Evolutionary conservation across 2,329 filamentous ascomycete species (phyloP).

Genomic region (Penicillium occitanis): DNA sequence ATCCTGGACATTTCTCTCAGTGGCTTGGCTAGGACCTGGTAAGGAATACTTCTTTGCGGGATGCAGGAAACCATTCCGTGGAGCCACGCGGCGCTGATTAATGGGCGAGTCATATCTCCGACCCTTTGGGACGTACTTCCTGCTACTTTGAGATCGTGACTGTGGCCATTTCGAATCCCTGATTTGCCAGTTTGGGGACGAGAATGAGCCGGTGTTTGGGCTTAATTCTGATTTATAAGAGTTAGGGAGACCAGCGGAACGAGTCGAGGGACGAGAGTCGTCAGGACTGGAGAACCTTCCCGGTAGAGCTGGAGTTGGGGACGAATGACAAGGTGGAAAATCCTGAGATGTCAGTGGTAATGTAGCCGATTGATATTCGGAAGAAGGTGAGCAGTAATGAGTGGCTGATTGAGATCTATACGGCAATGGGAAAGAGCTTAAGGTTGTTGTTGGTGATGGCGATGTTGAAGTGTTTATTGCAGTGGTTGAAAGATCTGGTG

Average conservation of each 20-base stretch:
- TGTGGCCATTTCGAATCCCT: conserved; percentile 14
- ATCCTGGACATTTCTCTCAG: not conserved
- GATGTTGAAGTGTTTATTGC: not conserved
- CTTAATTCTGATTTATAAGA: not conserved
- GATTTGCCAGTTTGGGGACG: not conserved
- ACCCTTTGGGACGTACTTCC: not conserved
- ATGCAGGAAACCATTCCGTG: not conserved
- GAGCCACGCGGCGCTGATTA: conserved; percentile 2
- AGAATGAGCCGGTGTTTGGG: not conserved
- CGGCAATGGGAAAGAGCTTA: conserved; percentile 19
- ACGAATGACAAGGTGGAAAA: not conserved
- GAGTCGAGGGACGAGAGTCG: not conserved
- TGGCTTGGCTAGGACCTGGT: not conserved
- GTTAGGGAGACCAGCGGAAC: not conserved
- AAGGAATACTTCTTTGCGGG: not conserved
- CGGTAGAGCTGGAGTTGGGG: not conserved
- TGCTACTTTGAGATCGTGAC: conserved; percentile 13
- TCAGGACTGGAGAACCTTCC: conserved; percentile 10
- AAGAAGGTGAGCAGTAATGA: not conserved
- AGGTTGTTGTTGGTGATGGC: not conserved
- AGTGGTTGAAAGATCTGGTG: conserved; percentile 7
- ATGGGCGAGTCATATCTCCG: conserved; percentile 11
- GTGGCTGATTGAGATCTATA: conserved; percentile 17
- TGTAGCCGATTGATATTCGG: conserved; percentile 4
- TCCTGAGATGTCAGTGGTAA: conserved; percentile 17